Evolutionary conservation across 2,329 filamentous ascomycete species (phyloP).

Genomic region (Venturia pyrina): DNA sequence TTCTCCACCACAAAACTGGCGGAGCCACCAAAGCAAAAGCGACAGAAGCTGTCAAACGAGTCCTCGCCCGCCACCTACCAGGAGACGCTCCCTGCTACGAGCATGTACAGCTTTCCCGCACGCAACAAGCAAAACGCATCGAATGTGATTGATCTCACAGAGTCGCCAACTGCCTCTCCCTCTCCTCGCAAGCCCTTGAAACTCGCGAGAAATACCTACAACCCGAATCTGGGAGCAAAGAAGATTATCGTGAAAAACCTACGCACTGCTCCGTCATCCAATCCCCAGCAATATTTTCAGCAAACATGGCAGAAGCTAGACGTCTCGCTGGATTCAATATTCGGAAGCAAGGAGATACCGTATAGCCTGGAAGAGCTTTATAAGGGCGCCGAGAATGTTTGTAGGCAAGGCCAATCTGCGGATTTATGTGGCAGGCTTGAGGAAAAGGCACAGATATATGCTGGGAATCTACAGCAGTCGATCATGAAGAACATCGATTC

Average conservation of each 20-base stretch:
- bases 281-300: slow-evolving; percentile 68
- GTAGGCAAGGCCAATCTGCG: slow-evolving; percentile 63
- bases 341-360: slow-evolving; percentile 47
- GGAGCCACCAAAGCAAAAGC: slow-evolving; percentile 2
- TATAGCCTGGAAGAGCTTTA: slow-evolving; percentile 71
- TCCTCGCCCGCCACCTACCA: slow-evolving; percentile 17
- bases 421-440: slow-evolving; percentile 59
- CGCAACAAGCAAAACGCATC: slow-evolving; percentile 24
- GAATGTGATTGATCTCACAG: slow-evolving; percentile 34
- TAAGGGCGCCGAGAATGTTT: slow-evolving; percentile 83
- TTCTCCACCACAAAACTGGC: slow-evolving; percentile 23
- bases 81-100: slow-evolving; percentile 23
- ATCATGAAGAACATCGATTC: slow-evolving; percentile 30
- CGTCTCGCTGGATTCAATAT: slow-evolving; percentile 62
- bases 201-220: slow-evolving; percentile 43
- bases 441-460: slow-evolving; percentile 47
- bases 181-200: slow-evolving; percentile 19
- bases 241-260: slow-evolving; percentile 93
- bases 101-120: slow-evolving; percentile 45
- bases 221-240: slow-evolving; percentile 66
- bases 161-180: slow-evolving; percentile 21
- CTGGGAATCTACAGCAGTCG: neutral
- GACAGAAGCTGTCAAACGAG: slow-evolving; percentile 5
- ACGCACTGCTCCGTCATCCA: slow-evolving; percentile 50
- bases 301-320: slow-evolving; percentile 67